Evolutionary conservation across 2,329 filamentous ascomycete species (phyloP).

Genomic region (Pseudogymnoascus sp.): DNA sequence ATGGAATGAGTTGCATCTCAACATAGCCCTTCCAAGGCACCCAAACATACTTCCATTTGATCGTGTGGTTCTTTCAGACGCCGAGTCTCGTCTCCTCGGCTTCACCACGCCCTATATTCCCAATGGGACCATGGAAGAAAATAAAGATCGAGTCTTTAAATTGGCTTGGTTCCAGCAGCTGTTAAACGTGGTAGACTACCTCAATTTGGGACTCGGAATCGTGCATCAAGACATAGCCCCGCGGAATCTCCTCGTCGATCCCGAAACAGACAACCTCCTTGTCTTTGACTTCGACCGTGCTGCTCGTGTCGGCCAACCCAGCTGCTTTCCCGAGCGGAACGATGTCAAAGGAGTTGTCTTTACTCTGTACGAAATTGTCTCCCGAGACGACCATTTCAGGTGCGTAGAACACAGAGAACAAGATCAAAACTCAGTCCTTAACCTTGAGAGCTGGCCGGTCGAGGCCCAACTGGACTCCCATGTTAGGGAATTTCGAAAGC

Average conservation of each 20-base stretch:
- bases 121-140: conserved; percentile 29
- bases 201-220: conserved; percentile 33
- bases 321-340: conserved; percentile 16
- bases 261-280: conserved; percentile 27
- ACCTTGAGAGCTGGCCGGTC: not conserved
- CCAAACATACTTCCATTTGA: conserved; percentile 33
- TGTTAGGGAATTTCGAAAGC: not conserved
- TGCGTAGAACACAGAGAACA: not conserved
- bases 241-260: conserved; percentile 33
- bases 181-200: conserved; percentile 30
- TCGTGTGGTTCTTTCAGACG: conserved; percentile 29
- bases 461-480: not conserved
- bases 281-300: conserved; percentile 33
- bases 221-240: conserved; percentile 34
- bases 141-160: conserved; percentile 28
- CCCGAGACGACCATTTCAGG: conserved; percentile 14
- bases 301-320: conserved; percentile 20
- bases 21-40: conserved; percentile 31
- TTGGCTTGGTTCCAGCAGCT: conserved; percentile 34
- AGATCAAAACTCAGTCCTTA: not conserved
- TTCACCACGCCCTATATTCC: conserved; percentile 32
- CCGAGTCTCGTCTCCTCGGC: conserved; percentile 30
- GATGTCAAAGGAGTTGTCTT: conserved; percentile 23
- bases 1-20: conserved; percentile 33
- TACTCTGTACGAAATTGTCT: conserved; percentile 19